Evolutionary conservation across 805 yeast species (phyloP).

Genomic region (Komagataella pseudopastoris): DNA sequence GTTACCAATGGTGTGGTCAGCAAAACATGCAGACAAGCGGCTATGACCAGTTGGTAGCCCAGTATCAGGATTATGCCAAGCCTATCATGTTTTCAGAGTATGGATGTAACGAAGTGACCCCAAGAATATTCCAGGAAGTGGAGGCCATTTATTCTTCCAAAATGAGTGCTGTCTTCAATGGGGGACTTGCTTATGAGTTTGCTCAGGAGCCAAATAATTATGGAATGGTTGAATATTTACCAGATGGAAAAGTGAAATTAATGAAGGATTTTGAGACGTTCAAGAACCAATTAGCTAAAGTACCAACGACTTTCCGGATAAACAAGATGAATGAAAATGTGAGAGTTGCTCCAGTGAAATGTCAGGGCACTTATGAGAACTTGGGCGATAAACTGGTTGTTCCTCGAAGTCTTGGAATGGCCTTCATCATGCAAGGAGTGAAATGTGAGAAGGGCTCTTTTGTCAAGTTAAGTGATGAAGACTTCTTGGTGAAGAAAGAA

Average conservation of each 20-base stretch:
- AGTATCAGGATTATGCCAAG: slow-evolving; percentile 58
- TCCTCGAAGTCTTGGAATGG: neutral
- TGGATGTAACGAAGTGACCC: slow-evolving; percentile 78
- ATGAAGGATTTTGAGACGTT: slow-evolving; percentile 29
- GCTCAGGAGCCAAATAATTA: slow-evolving; percentile 70
- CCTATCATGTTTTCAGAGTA: slow-evolving; percentile 80
- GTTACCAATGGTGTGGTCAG: slow-evolving; percentile 89
- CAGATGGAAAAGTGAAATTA: slow-evolving; percentile 27
- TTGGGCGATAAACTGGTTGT: neutral
- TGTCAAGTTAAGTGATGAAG: neutral
- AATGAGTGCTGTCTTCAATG: slow-evolving; percentile 70
- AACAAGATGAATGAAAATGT: slow-evolving; percentile 5
- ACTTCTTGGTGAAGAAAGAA: neutral
- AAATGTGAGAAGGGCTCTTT: neutral
- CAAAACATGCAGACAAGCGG: slow-evolving; percentile 64
- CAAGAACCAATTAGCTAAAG: slow-evolving; percentile 26
- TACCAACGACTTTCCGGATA: slow-evolving; percentile 13
- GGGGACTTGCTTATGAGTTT: slow-evolving; percentile 76
- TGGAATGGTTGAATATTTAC: slow-evolving; percentile 47
- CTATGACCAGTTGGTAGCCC: slow-evolving; percentile 52
- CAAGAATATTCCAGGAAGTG: slow-evolving; percentile 71
- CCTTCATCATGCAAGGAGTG: neutral
- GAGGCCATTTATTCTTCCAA: slow-evolving; percentile 50
- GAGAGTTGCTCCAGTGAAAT: neutral
- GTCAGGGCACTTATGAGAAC: neutral